Conservation (phyloP, 202 grass and related monocot species). For the Musa balbisiana region DNA sequence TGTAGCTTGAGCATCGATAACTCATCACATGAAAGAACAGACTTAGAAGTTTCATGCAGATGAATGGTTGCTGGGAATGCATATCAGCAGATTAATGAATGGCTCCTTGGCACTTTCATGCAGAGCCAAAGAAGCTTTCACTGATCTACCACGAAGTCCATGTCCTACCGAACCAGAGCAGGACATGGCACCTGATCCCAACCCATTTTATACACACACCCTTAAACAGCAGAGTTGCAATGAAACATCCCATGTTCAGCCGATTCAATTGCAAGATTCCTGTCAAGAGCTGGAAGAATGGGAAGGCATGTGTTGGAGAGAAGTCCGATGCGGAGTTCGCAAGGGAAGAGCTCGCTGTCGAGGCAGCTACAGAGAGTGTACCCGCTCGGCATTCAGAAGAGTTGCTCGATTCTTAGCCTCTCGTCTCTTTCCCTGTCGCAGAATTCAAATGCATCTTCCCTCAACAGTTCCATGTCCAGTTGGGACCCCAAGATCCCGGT, state of each 20-base stretch:
- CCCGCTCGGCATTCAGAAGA: slow-evolving; percentile 63
- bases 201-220: slow-evolving; percentile 21
- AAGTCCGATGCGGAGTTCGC: slow-evolving; percentile 37
- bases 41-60: background rate
- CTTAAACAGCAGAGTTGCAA: slow-evolving; percentile 28
- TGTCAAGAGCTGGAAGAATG: slow-evolving; percentile 39
- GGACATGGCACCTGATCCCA: slow-evolving; percentile 47
- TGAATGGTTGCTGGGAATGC: background rate
- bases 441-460: slow-evolving; percentile 89
- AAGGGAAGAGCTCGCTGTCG: slow-evolving; percentile 42
- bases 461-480: slow-evolving; percentile 81
- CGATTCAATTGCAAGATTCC: slow-evolving; percentile 29
- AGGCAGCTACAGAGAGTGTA: slow-evolving; percentile 56
- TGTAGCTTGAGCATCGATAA: background rate
- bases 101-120: slow-evolving; percentile 36
- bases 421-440: slow-evolving; percentile 93
- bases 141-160: slow-evolving; percentile 93
- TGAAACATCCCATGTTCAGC: slow-evolving; percentile 7
- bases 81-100: background rate
- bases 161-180: slow-evolving; percentile 61
- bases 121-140: slow-evolving; percentile 69
- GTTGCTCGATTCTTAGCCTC: slow-evolving; percentile 62
- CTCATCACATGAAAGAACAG: background rate
- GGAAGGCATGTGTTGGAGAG: slow-evolving; percentile 55
- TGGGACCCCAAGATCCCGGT: slow-evolving; percentile 86